Evolutionary conservation across 2,329 filamentous ascomycete genomes (phyloP), one percentile per base, ranked within the genome.

Genomic region (Ceratocystis variospora): DNA sequence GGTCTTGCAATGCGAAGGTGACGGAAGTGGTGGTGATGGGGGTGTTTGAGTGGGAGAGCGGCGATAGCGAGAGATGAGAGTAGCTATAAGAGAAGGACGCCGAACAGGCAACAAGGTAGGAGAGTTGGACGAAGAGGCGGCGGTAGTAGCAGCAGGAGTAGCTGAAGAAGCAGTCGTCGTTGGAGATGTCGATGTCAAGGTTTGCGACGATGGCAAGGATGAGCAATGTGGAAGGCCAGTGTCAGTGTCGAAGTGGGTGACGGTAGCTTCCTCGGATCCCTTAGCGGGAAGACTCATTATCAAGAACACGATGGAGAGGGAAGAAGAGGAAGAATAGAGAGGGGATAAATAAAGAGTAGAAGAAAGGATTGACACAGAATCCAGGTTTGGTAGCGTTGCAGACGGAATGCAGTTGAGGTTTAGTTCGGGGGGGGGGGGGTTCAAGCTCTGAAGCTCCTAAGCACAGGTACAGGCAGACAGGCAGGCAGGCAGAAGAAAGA

Each of bases 211-310:
- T 2, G 48, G 48, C 48, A 53, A 53, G 48, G 48, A 53, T 53
- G 19, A 22, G 48, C 5, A 53, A 15, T 53, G 55, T 28, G 55
- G 55, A 59, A 59, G 55, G 55, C 55, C 55, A 59, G 55, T 59
- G 55, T 31, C 55, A 37, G 55, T 33, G 55, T 59, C 55, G 55
- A 37, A 33, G 25, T 19, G 28, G 55, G 17, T 59, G 55, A 37
- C 55, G 41, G 59, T 53, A 62, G 55, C 50, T 45, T 61, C 45
- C 37, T 67, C 62, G 66, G 44, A 22, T 53, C 53, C 66, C 46
- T 25, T 57, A 31, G 44, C 44, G 66, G 61, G 65, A 64, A 64
- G 41, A 62, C 50, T 67, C 65, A 67, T 67, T 67, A 62, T 67
- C 61, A 25, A 53, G 28, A 57, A 64, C 28, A 62, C 50, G 28